These are phyloP conservation scores for Paradendryphiella salina DNA, from an alignment of 2,329 filamentous ascomycete genomes.

Conservation along the genomic window DNA sequence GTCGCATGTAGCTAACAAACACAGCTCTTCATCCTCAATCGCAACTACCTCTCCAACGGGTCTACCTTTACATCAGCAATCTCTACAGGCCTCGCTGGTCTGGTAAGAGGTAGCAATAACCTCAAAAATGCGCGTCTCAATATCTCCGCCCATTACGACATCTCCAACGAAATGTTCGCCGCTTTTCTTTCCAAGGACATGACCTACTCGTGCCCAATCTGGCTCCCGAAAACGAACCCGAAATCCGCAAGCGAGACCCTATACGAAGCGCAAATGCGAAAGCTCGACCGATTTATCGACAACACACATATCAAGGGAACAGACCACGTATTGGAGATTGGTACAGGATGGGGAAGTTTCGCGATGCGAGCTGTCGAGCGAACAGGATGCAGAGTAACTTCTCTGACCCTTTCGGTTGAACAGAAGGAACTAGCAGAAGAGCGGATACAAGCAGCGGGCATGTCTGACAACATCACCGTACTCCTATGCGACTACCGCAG, in stretches of 20 bases:
- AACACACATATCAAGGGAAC: conserved; percentile 64
- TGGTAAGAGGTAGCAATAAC: conserved; percentile 55
- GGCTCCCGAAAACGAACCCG: conserved; percentile 54
- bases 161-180: conserved; percentile 75
- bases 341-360: conserved; percentile 75
- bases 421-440: conserved; percentile 70
- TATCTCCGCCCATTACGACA: conserved; percentile 73
- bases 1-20: conserved; percentile 19
- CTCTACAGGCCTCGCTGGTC: conserved; percentile 59
- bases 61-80: conserved; percentile 64
- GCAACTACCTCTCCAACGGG: conserved; percentile 65
- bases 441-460: conserved; percentile 64
- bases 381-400: conserved; percentile 71
- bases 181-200: conserved; percentile 75
- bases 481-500: conserved; percentile 70
- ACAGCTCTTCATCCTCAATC: conserved; percentile 71
- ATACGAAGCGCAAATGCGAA: conserved; percentile 68
- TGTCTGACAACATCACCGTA: conserved; percentile 65
- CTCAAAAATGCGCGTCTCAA: conserved; percentile 61
- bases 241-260: conserved; percentile 58
- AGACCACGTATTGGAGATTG: conserved; percentile 75
- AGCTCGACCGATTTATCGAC: conserved; percentile 67
- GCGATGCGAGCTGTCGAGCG: conserved; percentile 68
- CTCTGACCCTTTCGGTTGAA: conserved; percentile 68
- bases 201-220: conserved; percentile 75